These are phyloP conservation scores for Marasmius tenuissimus DNA, from an alignment of 1,284 basidiomycete genomes.

Conservation along the genomic window DNA sequence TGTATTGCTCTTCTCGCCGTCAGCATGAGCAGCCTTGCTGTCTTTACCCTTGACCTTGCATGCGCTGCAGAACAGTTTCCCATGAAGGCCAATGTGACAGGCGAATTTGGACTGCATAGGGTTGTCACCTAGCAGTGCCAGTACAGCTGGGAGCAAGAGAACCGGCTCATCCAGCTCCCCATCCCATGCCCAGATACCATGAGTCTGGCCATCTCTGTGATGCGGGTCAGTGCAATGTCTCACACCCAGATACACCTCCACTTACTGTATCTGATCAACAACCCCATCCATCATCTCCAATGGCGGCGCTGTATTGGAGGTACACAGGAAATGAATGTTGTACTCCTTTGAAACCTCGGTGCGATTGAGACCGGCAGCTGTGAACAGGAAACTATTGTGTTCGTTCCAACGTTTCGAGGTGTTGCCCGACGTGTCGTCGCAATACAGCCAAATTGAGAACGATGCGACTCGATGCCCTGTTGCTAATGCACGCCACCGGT, in stretches of 20 bases:
- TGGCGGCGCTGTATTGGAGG: constrained; percentile 24
- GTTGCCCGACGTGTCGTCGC: constrained; percentile 42
- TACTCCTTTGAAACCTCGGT: neutral
- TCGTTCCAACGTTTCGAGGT: constrained; percentile 44
- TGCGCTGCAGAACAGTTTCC: constrained; percentile 37
- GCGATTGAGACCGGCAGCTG: constrained; percentile 26
- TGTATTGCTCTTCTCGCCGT: too few species aligned
- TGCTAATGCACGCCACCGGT: constrained; percentile 12
- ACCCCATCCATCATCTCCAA: constrained; percentile 25
- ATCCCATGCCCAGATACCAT: constrained; percentile 39
- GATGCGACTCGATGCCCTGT: constrained; percentile 6
- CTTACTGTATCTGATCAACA: neutral
- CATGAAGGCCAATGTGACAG: constrained; percentile 38
- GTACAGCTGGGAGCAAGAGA: constrained; percentile 30
- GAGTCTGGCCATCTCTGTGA: constrained; percentile 22
- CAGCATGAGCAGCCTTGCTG: constrained; percentile 1
- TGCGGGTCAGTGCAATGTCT: too few species aligned
- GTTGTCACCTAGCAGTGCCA: constrained; percentile 42
- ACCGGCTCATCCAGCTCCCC: constrained; percentile 24
- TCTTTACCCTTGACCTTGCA: constrained; percentile 31
- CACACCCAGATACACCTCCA: neutral
- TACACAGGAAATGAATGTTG: constrained; percentile 20
- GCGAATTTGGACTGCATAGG: constrained; percentile 46
- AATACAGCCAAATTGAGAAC: constrained; percentile 36
- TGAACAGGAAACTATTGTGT: constrained; percentile 33